Conservation (phyloP, 257 asterid genomes). For the Solanum piurae region DNA sequence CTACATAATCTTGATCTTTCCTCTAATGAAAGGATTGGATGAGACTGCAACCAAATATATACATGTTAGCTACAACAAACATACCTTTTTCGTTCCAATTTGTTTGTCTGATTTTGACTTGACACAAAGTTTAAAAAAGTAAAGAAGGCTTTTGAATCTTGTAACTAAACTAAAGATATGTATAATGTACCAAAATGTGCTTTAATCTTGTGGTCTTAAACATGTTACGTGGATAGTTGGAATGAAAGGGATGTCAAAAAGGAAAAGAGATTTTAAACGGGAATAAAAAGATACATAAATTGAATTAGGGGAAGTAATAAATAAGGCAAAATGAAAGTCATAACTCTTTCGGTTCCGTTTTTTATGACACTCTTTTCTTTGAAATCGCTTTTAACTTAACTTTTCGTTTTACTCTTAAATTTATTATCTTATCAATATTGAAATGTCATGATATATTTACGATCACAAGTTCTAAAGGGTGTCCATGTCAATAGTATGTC, state of each 20-base stretch:
- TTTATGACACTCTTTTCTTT: not conserved
- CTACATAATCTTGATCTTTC: slow-evolving; percentile 67
- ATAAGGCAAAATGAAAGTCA: not conserved
- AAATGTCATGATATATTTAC: not conserved
- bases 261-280: not conserved
- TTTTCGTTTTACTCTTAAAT: not conserved
- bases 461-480: not conserved
- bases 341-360: not conserved
- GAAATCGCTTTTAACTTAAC: not conserved
- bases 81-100: not conserved
- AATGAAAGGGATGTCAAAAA: not conserved
- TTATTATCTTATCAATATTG: not conserved
- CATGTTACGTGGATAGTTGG: not conserved
- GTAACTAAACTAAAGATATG: not conserved
- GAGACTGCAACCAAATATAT: slow-evolving; percentile 47
- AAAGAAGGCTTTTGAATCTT: not conserved
- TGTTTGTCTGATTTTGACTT: not conserved
- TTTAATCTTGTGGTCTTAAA: not conserved
- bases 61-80: not conserved
- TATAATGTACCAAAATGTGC: not conserved
- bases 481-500: not conserved
- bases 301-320: not conserved
- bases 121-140: not conserved
- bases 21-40: slow-evolving; percentile 54
- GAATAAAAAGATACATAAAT: not conserved